Evolutionary conservation across 2,329 filamentous ascomycete species (phyloP).

Genomic region (Apiospora koreana): DNA sequence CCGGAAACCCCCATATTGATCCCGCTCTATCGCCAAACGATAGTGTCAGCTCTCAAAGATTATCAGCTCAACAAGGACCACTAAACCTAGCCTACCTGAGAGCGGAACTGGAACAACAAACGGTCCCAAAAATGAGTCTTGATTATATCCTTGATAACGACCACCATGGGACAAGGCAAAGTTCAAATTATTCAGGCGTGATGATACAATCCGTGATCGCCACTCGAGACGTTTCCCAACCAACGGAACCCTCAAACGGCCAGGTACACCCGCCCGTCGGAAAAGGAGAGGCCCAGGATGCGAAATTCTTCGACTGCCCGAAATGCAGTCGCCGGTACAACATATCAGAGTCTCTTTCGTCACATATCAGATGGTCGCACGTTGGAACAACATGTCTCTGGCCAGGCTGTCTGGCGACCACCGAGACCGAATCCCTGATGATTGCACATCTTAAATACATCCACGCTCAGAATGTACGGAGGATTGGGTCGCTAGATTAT

Average conservation of each 20-base stretch:
- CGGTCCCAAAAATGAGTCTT: background rate
- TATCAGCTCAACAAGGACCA: background rate
- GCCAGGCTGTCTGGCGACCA: background rate
- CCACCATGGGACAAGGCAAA: background rate
- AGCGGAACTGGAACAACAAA: background rate
- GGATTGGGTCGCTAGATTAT: background rate
- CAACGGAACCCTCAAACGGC: background rate
- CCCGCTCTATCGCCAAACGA: background rate
- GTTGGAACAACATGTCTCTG: background rate
- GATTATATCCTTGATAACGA: background rate
- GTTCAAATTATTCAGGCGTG: background rate
- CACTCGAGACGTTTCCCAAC: background rate
- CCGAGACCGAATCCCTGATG: background rate
- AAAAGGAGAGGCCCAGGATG: background rate
- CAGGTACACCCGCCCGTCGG: background rate
- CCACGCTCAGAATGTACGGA: background rate
- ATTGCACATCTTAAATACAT: background rate
- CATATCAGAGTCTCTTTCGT: background rate
- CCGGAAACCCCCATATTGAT: background rate
- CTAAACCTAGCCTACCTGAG: background rate
- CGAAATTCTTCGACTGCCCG: background rate
- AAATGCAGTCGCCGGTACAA: background rate
- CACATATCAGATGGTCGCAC: background rate
- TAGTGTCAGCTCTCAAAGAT: background rate
- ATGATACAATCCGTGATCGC: background rate